Conservation (phyloP, 148 eudicot species). For the Heliamphora exappendiculata region DNA sequence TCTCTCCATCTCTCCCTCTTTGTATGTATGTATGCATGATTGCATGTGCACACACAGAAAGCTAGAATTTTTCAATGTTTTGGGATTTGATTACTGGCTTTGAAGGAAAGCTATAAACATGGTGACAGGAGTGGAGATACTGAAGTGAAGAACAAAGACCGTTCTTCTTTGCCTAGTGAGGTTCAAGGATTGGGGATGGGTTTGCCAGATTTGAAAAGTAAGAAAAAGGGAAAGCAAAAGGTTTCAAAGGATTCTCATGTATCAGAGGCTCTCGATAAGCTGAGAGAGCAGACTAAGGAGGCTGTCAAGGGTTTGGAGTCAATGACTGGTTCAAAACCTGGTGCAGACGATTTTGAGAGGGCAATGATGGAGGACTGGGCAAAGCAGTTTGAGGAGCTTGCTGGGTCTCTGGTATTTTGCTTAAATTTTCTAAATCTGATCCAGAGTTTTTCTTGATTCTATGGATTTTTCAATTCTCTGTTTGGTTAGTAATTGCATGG, state of each 20-base stretch:
- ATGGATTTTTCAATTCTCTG: not conserved
- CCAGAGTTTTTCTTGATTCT: not conserved
- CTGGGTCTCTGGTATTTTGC: constrained; percentile 9
- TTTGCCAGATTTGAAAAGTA: constrained; percentile 74
- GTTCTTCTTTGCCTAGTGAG: constrained; percentile 29
- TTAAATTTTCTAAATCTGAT: not conserved
- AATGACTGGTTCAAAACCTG: constrained; percentile 18
- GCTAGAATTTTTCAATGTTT: not conserved
- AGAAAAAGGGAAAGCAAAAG: constrained; percentile 85
- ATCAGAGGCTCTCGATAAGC: constrained; percentile 82
- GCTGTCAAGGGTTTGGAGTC: constrained; percentile 84
- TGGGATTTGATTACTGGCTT: not conserved
- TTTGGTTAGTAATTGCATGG: not conserved
- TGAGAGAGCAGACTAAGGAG: constrained; percentile 87
- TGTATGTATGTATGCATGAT: too few species aligned
- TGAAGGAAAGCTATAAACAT: constrained; percentile 9
- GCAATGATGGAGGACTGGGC: constrained; percentile 13
- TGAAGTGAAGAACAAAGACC: constrained; percentile 27
- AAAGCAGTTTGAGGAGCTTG: constrained; percentile 15
- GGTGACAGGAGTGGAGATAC: constrained; percentile 40
- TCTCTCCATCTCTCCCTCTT: not conserved
- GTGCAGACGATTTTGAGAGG: not conserved
- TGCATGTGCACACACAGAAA: too few species aligned
- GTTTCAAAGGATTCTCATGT: constrained; percentile 61
- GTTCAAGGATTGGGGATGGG: constrained; percentile 92